Evolutionary conservation across 257 asterid species (phyloP), one percentile per base, ranked within the genome.

Genomic region (Mentha longifolia): DNA sequence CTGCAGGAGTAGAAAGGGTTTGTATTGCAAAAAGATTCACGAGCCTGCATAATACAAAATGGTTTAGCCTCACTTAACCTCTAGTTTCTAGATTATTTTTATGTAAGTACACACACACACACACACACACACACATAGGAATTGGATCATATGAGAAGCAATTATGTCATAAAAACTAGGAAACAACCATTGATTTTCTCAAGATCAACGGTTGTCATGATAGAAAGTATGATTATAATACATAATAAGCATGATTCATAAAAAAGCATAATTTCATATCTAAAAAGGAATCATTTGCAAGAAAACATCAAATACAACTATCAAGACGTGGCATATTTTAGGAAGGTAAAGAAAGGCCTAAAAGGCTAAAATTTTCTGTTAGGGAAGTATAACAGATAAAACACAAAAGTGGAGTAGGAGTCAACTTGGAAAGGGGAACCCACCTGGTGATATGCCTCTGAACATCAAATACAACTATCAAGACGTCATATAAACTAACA

Each of bases 391-490:
- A 58, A 82, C 80, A 65, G 71, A 77, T 79, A 60, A 81, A 83
- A 76, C 76, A 72, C 31, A 65, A 59, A 30, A 62, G 56, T 79
- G 39, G 67, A 37, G 39, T 46, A 33, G 59, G 46, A 47, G 41
- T 35, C 20, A 55, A 67, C 60, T 28, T 50, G 61, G 39, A 56
- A 82, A 65, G 74, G 75, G 61, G 57, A 72, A 65, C 31, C 60
- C 52, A 90, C 98, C 95, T 95, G 87, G 81, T 87, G 70, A 95
- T 85, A 80, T 95, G 99, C 78, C 99, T 87, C 68, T 95, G 88
- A 65, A 87, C 97, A 82, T 95, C 98, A 87, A 95, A 92, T 41
- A 95, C 85, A 85, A 95, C 97, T 56, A 95, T 73, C 37, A 95
- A 85, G 77, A 90, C 87, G 67, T 92, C 95, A 51, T 87, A 95